phyloP scores from a whole-genome alignment of 495 filamentous ascomycete genomes.

The Niebla homalea region DNA sequence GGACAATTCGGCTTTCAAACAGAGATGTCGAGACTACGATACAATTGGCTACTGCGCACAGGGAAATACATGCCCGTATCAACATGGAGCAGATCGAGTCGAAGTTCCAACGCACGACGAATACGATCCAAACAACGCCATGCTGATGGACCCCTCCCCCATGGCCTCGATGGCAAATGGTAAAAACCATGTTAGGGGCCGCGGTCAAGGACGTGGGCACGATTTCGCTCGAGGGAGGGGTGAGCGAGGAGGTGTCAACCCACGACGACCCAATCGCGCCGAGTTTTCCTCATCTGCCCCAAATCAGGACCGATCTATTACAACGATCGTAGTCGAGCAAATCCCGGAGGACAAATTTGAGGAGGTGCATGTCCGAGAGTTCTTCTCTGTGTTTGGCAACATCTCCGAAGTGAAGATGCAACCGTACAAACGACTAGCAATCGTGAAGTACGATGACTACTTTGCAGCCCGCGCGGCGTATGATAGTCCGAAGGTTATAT shows the following conservation, averaged over 20 bases:
- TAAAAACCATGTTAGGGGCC: slow-evolving; percentile 14
- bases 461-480: slow-evolving; percentile 67
- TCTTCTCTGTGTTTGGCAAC: slow-evolving; percentile 75
- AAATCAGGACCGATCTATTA: slow-evolving; percentile 58
- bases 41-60: slow-evolving; percentile 73
- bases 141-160: slow-evolving; percentile 26
- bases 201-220: slow-evolving; percentile 27
- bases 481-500: slow-evolving; percentile 84
- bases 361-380: slow-evolving; percentile 59
- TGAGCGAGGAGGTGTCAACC: slow-evolving; percentile 24
- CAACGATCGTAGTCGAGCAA: slow-evolving; percentile 78
- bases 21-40: slow-evolving; percentile 75
- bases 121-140: slow-evolving; percentile 70
- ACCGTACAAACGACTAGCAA: slow-evolving; percentile 60
- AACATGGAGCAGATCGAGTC: slow-evolving; percentile 55
- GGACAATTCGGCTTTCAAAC: neutral
- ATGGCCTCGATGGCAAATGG: slow-evolving; percentile 7
- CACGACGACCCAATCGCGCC: slow-evolving; percentile 39
- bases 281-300: slow-evolving; percentile 67
- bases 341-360: slow-evolving; percentile 80
- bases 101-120: slow-evolving; percentile 45
- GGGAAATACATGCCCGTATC: slow-evolving; percentile 65
- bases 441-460: slow-evolving; percentile 68
- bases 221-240: slow-evolving; percentile 36
- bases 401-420: slow-evolving; percentile 64